These are phyloP conservation scores for Chrysosporium keratinophilum DNA, from an alignment of 2,329 filamentous ascomycete species.

Conservation along the genomic window DNA sequence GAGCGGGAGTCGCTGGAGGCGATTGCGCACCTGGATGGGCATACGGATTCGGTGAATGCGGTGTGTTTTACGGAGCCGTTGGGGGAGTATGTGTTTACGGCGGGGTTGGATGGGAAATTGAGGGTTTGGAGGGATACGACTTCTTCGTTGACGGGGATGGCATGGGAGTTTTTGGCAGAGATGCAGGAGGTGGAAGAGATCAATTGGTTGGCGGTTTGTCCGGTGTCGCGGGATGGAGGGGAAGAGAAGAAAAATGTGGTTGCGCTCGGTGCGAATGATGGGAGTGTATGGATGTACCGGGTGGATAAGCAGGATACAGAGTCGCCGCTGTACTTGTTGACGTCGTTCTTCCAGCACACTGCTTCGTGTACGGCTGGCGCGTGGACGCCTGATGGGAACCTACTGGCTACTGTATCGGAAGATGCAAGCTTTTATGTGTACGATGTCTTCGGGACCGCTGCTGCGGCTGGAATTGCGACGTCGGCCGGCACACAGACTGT, in stretches of 20 bases:
- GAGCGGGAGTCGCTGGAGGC: conserved; percentile 52
- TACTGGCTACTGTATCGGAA: conserved; percentile 81
- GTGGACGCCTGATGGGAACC: conserved; percentile 78
- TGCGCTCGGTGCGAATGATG: conserved; percentile 79
- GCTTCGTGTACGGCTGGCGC: conserved; percentile 75
- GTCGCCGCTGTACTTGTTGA: conserved; percentile 64
- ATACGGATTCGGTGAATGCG: conserved; percentile 82
- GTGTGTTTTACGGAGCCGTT: conserved; percentile 71
- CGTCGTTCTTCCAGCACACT: conserved; percentile 87
- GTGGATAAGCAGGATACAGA: conserved; percentile 56
- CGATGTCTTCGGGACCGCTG: conserved; percentile 76
- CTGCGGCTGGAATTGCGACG: conserved; percentile 50
- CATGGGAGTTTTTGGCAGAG: conserved; percentile 61
- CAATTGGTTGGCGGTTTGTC: conserved; percentile 77
- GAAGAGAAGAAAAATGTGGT: conserved; percentile 63
- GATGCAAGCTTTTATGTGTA: conserved; percentile 84
- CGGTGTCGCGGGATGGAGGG: conserved; percentile 40
- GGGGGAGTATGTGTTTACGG: conserved; percentile 77
- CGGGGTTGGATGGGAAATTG: conserved; percentile 75
- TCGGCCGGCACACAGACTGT: conserved; percentile 53
- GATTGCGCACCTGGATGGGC: conserved; percentile 71
- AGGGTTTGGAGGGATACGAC: conserved; percentile 53
- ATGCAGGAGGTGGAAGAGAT: conserved; percentile 88
- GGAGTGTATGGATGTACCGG: conserved; percentile 92
- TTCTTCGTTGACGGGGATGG: conserved; percentile 39